A percentile compares a stretch with the other conserved stretches of the same genome.
phyloP scores from a whole-genome alignment of 176 grass and related monocot genomes.

The Thinopyrum elongatum region DNA sequence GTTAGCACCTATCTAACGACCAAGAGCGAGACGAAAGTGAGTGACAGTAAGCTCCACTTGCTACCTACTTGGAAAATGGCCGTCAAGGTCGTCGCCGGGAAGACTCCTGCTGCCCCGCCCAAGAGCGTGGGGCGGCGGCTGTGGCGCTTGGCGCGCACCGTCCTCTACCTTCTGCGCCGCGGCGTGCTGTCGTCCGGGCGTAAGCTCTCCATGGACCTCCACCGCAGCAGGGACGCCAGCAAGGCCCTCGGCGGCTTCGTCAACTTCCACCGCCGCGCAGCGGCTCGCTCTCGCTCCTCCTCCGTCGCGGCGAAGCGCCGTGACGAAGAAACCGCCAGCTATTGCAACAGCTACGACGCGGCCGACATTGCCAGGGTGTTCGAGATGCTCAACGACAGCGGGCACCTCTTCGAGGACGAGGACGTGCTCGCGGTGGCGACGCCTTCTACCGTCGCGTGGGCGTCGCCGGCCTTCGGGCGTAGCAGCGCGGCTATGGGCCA shows the following conservation, averaged over 20 bases:
- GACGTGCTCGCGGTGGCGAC: background rate
- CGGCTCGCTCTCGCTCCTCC: background rate
- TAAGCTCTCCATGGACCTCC: slow-evolving; percentile 71
- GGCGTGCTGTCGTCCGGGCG: slow-evolving; percentile 47
- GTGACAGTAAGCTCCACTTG: no score
- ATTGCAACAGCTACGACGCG: slow-evolving; percentile 43
- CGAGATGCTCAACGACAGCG: slow-evolving; percentile 45
- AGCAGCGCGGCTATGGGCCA: slow-evolving; percentile 37
- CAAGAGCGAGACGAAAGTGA: no score
- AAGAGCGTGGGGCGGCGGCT: slow-evolving; percentile 43
- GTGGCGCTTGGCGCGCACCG: no score
- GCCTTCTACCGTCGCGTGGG: slow-evolving; percentile 7
- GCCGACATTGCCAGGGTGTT: slow-evolving; percentile 59
- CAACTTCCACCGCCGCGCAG: slow-evolving; percentile 29
- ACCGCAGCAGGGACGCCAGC: slow-evolving; percentile 52
- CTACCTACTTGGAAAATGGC: background rate
- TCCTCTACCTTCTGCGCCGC: slow-evolving; percentile 68
- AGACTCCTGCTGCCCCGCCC: background rate
- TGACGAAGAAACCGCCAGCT: background rate
- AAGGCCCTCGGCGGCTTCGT: slow-evolving; percentile 68
- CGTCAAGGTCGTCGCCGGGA: background rate
- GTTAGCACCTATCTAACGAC: no score
- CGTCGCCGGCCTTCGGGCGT: slow-evolving; percentile 6
- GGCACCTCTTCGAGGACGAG: background rate
- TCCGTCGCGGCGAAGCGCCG: background rate